Conservation (phyloP, 2,329 filamentous ascomycete species). For the Daldinia eschscholtzii region DNA sequence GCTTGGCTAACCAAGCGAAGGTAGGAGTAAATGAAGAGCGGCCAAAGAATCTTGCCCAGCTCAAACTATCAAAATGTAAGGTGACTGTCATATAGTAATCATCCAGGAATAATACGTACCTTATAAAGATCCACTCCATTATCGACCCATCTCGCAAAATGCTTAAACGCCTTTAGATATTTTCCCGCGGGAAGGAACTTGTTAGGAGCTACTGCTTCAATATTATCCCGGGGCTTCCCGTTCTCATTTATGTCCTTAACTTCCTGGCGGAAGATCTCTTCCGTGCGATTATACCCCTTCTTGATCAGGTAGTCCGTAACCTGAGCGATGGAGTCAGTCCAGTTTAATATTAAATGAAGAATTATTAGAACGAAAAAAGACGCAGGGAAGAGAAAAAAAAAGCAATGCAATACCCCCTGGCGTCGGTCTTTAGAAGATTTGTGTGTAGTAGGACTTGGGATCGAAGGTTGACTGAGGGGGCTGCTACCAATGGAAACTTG, state of each 20-base stretch:
- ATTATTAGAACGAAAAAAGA: background rate
- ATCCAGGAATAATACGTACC: constrained; percentile 58
- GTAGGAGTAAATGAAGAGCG: constrained; percentile 93
- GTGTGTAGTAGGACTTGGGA: background rate
- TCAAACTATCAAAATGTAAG: constrained; percentile 72
- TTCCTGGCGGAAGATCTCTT: constrained; percentile 92
- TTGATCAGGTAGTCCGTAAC: constrained; percentile 96
- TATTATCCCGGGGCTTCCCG: constrained; percentile 76
- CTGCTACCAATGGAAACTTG: background rate
- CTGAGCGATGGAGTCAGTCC: constrained; percentile 53
- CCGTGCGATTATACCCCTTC: constrained; percentile 92
- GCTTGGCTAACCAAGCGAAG: constrained; percentile 81
- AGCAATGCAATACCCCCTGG: background rate
- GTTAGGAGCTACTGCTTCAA: constrained; percentile 75
- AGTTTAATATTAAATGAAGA: background rate
- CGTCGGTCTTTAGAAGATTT: too few relatives aligned
- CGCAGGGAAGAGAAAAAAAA: too few relatives aligned
- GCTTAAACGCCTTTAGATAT: constrained; percentile 79
- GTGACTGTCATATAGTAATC: constrained; percentile 36
- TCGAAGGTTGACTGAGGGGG: background rate
- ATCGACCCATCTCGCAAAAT: constrained; percentile 86
- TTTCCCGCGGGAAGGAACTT: constrained; percentile 64
- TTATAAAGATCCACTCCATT: constrained; percentile 96
- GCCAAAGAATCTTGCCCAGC: constrained; percentile 89
- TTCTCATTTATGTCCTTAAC: constrained; percentile 85